Evolutionary conservation across 805 yeast species (phyloP).

Genomic region (Clavispora fructus): DNA sequence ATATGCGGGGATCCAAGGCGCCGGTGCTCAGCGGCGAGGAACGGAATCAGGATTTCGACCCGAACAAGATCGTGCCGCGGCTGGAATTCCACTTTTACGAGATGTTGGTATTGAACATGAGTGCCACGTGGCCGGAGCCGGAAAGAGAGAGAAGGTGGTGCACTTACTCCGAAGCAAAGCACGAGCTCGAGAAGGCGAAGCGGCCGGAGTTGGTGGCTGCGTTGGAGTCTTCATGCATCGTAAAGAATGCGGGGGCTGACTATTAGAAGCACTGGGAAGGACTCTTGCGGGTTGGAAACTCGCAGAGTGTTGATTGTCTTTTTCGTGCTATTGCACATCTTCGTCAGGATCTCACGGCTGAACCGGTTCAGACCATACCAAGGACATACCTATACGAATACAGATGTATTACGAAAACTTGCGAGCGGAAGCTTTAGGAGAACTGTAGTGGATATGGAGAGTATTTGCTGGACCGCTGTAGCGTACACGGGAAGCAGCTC

Average conservation of each 20-base stretch:
- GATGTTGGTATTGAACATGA: constrained; percentile 53
- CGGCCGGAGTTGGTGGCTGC: constrained; percentile 68
- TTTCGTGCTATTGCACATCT: no score
- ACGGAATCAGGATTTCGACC: constrained; percentile 28
- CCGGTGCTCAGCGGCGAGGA: constrained; percentile 29
- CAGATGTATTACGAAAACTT: no score
- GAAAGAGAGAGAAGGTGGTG: constrained; percentile 72
- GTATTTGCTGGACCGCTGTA: no score
- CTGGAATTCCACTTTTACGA: constrained; percentile 89
- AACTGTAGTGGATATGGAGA: no score
- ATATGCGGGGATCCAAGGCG: constrained; percentile 39
- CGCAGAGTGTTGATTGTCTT: no score
- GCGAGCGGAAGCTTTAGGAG: no score
- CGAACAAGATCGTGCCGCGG: constrained; percentile 50
- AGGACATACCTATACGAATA: background rate
- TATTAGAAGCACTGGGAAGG: no score
- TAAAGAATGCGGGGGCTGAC: constrained; percentile 25
- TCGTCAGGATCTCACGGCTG: background rate
- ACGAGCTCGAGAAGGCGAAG: constrained; percentile 49
- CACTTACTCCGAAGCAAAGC: constrained; percentile 59
- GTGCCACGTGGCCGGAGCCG: constrained; percentile 72
- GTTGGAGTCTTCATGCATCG: constrained; percentile 49
- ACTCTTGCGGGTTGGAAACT: background rate
- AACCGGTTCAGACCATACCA: background rate
- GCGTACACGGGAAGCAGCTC: no score